These are phyloP conservation scores for Xanthoceras sorbifolium DNA, from an alignment of 345 rosid species.

Conservation along the genomic window DNA sequence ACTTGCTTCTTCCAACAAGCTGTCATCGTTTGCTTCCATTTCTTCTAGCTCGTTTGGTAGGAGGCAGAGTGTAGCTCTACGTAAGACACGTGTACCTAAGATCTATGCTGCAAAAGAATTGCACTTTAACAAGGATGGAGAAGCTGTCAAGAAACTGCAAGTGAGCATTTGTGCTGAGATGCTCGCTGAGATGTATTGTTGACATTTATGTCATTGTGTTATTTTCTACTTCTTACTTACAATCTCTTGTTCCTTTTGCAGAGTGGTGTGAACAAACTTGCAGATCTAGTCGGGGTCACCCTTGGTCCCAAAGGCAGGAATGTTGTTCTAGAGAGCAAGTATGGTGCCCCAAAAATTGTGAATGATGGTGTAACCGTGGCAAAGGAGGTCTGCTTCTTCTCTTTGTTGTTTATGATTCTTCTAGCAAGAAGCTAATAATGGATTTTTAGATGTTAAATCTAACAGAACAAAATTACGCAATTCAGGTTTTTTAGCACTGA, in stretches of 20 bases:
- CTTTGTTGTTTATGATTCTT: neutral
- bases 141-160: slow-evolving; percentile 85
- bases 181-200: neutral
- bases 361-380: slow-evolving; percentile 99
- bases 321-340: slow-evolving; percentile 98
- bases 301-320: slow-evolving; percentile 97
- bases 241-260: slow-evolving; percentile 28
- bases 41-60: slow-evolving; percentile 59
- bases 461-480: too few relatives aligned
- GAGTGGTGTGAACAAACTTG: slow-evolving; percentile 98
- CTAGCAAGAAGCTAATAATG: neutral
- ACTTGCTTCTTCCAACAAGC: slow-evolving; percentile 53
- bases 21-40: slow-evolving; percentile 71
- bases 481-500: neutral
- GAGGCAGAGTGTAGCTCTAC: slow-evolving; percentile 49
- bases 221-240: neutral
- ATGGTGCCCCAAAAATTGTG: slow-evolving; percentile 96
- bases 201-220: slow-evolving; percentile 3
- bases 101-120: slow-evolving; percentile 88
- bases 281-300: slow-evolving; percentile 95
- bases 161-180: slow-evolving; percentile 41
- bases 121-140: slow-evolving; percentile 94
- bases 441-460: neutral
- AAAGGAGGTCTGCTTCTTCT: slow-evolving; percentile 63
- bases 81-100: slow-evolving; percentile 51